These are phyloP conservation scores for Citrus maxima DNA, from an alignment of 345 rosid species.

Conservation along the genomic window DNA sequence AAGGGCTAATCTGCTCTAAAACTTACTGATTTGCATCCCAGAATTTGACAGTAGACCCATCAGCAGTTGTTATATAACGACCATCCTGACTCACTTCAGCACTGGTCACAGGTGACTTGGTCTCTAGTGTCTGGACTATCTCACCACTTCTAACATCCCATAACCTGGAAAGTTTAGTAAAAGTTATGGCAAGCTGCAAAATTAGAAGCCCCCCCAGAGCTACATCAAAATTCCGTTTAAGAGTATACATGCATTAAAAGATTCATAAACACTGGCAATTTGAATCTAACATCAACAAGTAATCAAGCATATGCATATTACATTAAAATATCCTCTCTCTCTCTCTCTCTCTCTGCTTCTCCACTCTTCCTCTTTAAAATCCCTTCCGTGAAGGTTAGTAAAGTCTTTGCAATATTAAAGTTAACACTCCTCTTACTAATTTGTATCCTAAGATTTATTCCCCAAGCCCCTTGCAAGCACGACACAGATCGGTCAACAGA, in stretches of 20 bases:
- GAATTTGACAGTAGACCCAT: constrained; percentile 38
- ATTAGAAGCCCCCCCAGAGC: not conserved
- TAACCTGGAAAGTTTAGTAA: constrained; percentile 24
- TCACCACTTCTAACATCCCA: constrained; percentile 47
- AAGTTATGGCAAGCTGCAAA: not conserved
- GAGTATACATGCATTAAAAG: not conserved
- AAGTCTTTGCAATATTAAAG: not conserved
- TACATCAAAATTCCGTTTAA: not conserved
- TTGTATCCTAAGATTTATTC: not conserved
- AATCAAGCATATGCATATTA: not conserved
- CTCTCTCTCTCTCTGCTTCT: not conserved
- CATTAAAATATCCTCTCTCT: not conserved
- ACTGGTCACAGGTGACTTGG: constrained; percentile 46
- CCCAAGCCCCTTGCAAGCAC: not conserved
- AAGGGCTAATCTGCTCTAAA: not conserved
- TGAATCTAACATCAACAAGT: not conserved
- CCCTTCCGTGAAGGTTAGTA: not conserved
- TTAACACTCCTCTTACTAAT: not conserved
- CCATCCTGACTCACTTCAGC: constrained; percentile 52
- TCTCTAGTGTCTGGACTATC: constrained; percentile 42
- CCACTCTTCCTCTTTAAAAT: not conserved
- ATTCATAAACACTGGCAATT: not conserved
- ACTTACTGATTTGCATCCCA: constrained; percentile 56
- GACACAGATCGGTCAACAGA: not conserved
- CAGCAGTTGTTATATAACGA: constrained; percentile 45